Base-by-base conservation (phyloP, 2,329 filamentous ascomycete genomes). In the Fusarium miscanthi region DNA sequence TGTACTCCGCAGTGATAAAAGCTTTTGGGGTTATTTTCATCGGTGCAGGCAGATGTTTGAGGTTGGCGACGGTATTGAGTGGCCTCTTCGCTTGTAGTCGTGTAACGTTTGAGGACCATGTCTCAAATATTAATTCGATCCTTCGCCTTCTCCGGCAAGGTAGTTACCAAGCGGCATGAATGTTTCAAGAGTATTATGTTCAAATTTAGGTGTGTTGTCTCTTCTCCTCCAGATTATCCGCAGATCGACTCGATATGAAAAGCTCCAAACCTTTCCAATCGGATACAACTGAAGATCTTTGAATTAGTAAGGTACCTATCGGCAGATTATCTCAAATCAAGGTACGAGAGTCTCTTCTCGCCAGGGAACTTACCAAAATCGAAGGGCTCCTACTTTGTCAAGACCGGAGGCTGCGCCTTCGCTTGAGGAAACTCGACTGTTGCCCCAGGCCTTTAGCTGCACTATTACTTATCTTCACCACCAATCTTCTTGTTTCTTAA, bases 91-190 rank as follows among this genome's bases (percentile, higher is more conserved):
- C 68, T 74, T 66, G 63, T 54, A 54, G 63, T 67, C 42, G 76
- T 80, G 76, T 73, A 69, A 80, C 77, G 30, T 52, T 49, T 66
- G 53, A 65, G 65, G 53, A 37, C 48, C 59, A 76, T 80, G 78
- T 80, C 77, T 80, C 78, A 78, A 78, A 77, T 78, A 80, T 75
- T 70, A 78, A 78, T 76, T 75, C 74, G 59, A 71, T 72, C 65
- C 64, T 68, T 70, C 60, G 61, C 72, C 73, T 76, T 61, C 60
- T 61, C 60, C 52, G 66, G 60, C 65, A 62, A 69, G 66, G 59
- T 48, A 70, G 63, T 66, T 62, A 63, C 58, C 40, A 58, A 70
- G 53, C 69, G 59, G 58, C 59, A 66, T 42, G 45, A 31, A 63
- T 79, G 78, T 78, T 76, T 78, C 77, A 72, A 76, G 63, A 63